Evolutionary conservation across 2,329 filamentous ascomycete genomes (phyloP), one percentile per base, ranked within the genome.

Genomic region (Talaromyces atroroseus): DNA sequence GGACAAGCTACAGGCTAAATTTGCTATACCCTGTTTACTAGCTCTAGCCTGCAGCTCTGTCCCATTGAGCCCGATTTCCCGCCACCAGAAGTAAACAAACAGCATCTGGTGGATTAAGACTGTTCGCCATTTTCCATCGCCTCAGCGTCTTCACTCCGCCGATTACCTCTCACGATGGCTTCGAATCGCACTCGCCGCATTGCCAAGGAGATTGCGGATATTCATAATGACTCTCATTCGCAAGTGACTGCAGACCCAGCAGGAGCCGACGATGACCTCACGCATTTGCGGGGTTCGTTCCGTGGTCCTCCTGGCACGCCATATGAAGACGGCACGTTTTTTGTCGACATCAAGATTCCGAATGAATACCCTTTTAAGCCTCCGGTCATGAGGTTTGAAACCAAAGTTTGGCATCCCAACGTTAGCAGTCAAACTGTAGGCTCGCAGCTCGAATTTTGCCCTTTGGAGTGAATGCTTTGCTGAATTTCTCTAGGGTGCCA

Each of bases 341-440:
- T 82, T 16, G 84, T 99, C 63, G 89, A 96, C 66, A 94, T 99
- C 65, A 82, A 82, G 65, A 94, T 99, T 53, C 92, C 92, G 0
- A 82, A 82, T 60, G 88, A 89, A 63, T 99, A 99, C 68, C 94
- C 94, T 0, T 99, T 99, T 77, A 88, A 91, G 64, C 90, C 92
- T 3, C 94, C 94, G 4, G 73, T 83, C 58, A 97, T 99, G 88
- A 87, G 84, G 65, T 97, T 97, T 68, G 83, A 87, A 62, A 99
- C 94, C 61, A 92, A 87, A 73, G 87, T 97, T 64, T 99, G 92
- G 92, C 94, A 99, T 72, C 94, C 94, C 34, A 99, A 99, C 69
- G 84, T 99, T 75, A 95, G 89, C 80, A 92, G 88, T 67, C 88
- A 94, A 70, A 96, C 92, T 42, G 91, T 95, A 76, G 68, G 86